Base-by-base conservation (phyloP, 169 alveolate genomes). In the Prorocentrum cordatum region DNA sequence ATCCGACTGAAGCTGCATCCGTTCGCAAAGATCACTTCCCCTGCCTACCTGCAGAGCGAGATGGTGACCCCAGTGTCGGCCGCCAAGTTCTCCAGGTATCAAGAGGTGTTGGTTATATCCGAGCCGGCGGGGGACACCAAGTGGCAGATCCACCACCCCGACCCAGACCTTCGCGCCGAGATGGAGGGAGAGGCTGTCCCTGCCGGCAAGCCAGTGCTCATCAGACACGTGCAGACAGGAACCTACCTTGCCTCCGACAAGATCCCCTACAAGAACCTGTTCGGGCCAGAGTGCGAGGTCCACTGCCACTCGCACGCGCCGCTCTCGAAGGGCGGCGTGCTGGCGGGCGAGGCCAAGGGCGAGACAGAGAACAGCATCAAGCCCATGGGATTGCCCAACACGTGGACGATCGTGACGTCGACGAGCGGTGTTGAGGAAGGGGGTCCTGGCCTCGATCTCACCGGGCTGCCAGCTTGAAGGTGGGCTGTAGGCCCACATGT, bases 211-310 rank as follows among this genome's bases (percentile, higher is more conserved):
- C 32, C 26, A 6, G 4, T 59, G 32, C 32, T n/a, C 7, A 5
- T 9, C 54, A 42, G 54, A 16, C 54, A 42, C 16, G 54, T 42
- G n/a, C 54, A 42, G 54, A 42, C 54, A 12, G 88, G 89, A 35
- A 59, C 89, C 42, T 79, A 59, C 22, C 50, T 79, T 29, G 89
- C 89, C 24, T 79, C 89, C 36, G 89, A 79, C n/a, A 77, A 79
- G 66, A 79, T 79, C 45, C 89, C 89, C 18, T 79, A 79, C 33
- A 75, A 58, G 45, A 79, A 79, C 47, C 35, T 79, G 18, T 79
- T 79, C n/a, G 89, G 89, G 26, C 66, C 45, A 24, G 89, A 79
- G 75, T 79, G 58, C 38, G 89, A 79, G 89, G 84, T 31, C 22
- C 0, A 67, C 0, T n/a, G 2, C 12, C 45, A 32, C 2, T 9